These are phyloP conservation scores for Erysimum cheiri DNA, from an alignment of 441 rosid genomes.

Conservation along the genomic window DNA sequence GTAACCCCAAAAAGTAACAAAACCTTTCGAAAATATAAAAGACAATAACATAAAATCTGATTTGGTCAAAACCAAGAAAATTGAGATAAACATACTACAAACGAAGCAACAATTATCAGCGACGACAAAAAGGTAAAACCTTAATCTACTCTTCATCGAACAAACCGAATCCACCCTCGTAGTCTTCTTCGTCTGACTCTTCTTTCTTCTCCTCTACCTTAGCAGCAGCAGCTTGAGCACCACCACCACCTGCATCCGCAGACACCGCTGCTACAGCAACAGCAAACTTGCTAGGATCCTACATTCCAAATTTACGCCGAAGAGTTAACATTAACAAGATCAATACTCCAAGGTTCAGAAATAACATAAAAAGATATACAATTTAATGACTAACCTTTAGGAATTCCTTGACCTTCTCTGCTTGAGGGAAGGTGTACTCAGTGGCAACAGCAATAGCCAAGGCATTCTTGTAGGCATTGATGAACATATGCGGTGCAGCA, in stretches of 20 bases:
- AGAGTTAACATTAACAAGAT: constrained; percentile 17
- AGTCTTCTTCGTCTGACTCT: constrained; percentile 86
- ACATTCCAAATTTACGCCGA: not conserved
- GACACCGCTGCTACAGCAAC: constrained; percentile 45
- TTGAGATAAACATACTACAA: constrained; percentile 27
- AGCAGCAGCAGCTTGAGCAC: constrained; percentile 42
- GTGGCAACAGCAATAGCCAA: constrained; percentile 55
- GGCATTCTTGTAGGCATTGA: constrained; percentile 61
- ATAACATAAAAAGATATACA: not conserved
- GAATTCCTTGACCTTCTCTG: constrained; percentile 57
- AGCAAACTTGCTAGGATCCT: constrained; percentile 68
- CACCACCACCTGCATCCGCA: constrained; percentile 44
- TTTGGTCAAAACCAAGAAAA: constrained; percentile 31
- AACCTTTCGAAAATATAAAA: constrained; percentile 5
- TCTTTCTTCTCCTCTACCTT: constrained; percentile 56
- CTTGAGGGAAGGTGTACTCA: constrained; percentile 55
- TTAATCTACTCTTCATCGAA: constrained; percentile 57
- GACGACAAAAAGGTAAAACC: constrained; percentile 29
- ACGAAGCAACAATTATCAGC: constrained; percentile 25
- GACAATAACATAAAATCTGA: constrained; percentile 29
- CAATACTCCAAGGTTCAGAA: not conserved
- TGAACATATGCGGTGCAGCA: constrained; percentile 63
- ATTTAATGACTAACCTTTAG: constrained; percentile 44
- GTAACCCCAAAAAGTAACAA: not conserved
- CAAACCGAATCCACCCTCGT: constrained; percentile 67